A percentile compares a stretch with the other conserved stretches of the same genome.
Evolutionary conservation across 2,329 filamentous ascomycete genomes (phyloP).

Genomic region (Fusarium sp.): DNA sequence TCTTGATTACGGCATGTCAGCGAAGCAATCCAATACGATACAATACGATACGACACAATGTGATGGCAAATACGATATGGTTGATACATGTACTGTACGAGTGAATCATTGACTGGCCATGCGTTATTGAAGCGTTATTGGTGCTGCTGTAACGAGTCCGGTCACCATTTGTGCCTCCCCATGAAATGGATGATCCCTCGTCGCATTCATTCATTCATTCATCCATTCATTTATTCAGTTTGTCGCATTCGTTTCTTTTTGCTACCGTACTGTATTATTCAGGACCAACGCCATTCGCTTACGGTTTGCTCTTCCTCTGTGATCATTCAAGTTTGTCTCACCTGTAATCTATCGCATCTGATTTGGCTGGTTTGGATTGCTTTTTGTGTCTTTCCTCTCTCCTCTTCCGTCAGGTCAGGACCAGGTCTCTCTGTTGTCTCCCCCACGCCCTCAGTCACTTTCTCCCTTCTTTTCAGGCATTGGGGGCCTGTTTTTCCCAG

Average conservation of each 20-base stretch:
- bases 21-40: slow-evolving; percentile 18
- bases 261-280: neutral
- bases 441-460: slow-evolving; percentile 18
- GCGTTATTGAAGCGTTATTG: slow-evolving; percentile 19
- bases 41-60: slow-evolving; percentile 10
- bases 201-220: slow-evolving; percentile 15
- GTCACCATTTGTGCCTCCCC: slow-evolving; percentile 8
- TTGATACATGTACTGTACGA: slow-evolving; percentile 12
- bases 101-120: slow-evolving; percentile 24
- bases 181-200: neutral
- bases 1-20: slow-evolving; percentile 33
- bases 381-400: slow-evolving; percentile 35
- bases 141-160: slow-evolving; percentile 23
- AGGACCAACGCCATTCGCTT: slow-evolving; percentile 10
- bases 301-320: neutral
- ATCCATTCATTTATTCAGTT: slow-evolving; percentile 3
- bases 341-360: slow-evolving; percentile 9
- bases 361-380: slow-evolving; percentile 10
- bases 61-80: slow-evolving; percentile 1
- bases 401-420: slow-evolving; percentile 10
- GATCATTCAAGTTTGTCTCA: slow-evolving; percentile 19
- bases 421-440: neutral
- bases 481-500: neutral
- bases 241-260: slow-evolving; percentile 23
- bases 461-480: neutral